A percentile compares a stretch with the other conserved stretches of the same genome.
phyloP scores from a whole-genome alignment of 83 land plant genomes.

The Thuja plicata region DNA sequence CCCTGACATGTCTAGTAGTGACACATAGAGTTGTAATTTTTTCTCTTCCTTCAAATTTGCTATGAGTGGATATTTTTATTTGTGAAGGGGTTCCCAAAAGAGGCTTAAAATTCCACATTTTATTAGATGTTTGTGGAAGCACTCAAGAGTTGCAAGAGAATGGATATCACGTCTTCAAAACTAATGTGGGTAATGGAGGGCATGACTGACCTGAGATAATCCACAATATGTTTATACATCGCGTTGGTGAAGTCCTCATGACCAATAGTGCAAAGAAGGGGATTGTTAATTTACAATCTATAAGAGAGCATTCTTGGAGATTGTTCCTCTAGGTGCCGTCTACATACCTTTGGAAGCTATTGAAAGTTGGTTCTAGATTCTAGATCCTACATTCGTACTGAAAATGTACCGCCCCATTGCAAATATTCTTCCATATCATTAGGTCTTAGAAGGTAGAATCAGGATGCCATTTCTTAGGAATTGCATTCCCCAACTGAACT shows the following conservation, averaged over 20 bases:
- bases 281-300: constrained; percentile 41
- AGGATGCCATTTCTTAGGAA: constrained; percentile 34
- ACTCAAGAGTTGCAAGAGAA: constrained; percentile 36
- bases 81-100: constrained; percentile 16
- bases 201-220: constrained; percentile 56
- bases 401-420: constrained; percentile 68
- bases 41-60: no score
- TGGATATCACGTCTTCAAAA: constrained; percentile 28
- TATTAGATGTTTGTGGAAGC: not conserved
- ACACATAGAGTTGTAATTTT: no score
- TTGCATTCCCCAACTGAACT: constrained; percentile 48
- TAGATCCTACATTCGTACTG: constrained; percentile 39
- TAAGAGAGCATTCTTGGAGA: constrained; percentile 19
- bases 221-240: constrained; percentile 58
- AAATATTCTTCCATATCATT: constrained; percentile 46
- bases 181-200: constrained; percentile 61
- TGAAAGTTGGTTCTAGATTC: constrained; percentile 30
- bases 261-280: constrained; percentile 67
- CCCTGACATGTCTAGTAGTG: no score
- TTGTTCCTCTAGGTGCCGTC: constrained; percentile 33
- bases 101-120: constrained; percentile 19
- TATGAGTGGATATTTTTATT: no score
- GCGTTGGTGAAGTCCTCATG: constrained; percentile 44
- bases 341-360: constrained; percentile 17
- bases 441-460: constrained; percentile 43